Evolutionary conservation across 2,329 filamentous ascomycete genomes (phyloP).

Genomic region (Ophiostoma quercus): DNA sequence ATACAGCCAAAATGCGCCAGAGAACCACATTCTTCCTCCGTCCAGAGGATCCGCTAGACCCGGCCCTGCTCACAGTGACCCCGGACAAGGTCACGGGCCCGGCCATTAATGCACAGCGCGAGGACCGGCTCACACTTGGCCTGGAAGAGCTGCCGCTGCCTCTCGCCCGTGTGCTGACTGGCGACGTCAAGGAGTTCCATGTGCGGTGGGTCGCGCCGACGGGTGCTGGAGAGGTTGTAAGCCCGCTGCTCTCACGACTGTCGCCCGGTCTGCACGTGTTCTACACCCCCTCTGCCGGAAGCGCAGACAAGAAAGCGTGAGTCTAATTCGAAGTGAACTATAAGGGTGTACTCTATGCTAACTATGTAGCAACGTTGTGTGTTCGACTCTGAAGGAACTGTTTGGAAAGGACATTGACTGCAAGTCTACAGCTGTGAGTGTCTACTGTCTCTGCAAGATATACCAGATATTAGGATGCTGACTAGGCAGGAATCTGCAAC

Average conservation of each 20-base stretch:
- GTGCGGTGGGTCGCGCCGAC: constrained; percentile 67
- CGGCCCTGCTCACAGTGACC: constrained; percentile 55
- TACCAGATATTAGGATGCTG: background rate
- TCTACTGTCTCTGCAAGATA: background rate
- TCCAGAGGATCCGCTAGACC: constrained; percentile 59
- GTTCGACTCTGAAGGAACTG: constrained; percentile 50
- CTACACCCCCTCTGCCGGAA: constrained; percentile 54
- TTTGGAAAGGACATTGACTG: constrained; percentile 56
- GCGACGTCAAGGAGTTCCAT: constrained; percentile 63
- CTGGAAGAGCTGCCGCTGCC: constrained; percentile 68
- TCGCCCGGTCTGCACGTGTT: constrained; percentile 79
- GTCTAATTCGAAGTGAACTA: background rate
- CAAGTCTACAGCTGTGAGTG: constrained; percentile 41
- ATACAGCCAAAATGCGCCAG: constrained; percentile 57
- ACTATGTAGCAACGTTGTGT: constrained; percentile 46
- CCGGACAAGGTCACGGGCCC: constrained; percentile 51
- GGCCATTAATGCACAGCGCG: constrained; percentile 59
- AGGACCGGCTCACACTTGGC: constrained; percentile 71
- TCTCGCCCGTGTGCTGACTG: constrained; percentile 56
- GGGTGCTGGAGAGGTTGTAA: constrained; percentile 55
- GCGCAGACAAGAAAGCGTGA: constrained; percentile 18
- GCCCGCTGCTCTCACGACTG: constrained; percentile 68
- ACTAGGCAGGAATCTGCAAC: constrained; percentile 54
- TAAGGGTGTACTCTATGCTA: background rate
- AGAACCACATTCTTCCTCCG: constrained; percentile 73